Evolutionary conservation across 2,329 filamentous ascomycete genomes (phyloP).

Genomic region (Sporothrix brasiliensis): DNA sequence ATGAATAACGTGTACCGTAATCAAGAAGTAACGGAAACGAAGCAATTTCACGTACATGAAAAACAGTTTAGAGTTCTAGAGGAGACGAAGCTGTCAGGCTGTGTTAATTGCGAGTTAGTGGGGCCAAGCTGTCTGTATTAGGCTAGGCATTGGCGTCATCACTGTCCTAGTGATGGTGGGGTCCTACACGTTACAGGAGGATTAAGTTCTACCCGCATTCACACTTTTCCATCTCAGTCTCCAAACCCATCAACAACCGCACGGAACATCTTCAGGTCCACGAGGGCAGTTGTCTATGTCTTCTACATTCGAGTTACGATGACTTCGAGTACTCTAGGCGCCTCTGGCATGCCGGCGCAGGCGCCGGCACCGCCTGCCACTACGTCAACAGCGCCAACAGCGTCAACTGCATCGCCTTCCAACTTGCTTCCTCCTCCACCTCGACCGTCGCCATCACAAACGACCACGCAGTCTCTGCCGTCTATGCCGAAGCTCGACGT

Average conservation of each 20-base stretch:
- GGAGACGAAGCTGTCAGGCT: not conserved
- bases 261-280: not conserved
- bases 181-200: slow-evolving; percentile 5
- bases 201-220: not conserved
- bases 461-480: not conserved
- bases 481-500: slow-evolving; percentile 48
- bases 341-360: not conserved
- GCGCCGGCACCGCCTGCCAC: not conserved
- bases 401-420: not conserved
- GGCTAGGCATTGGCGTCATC: slow-evolving; percentile 17
- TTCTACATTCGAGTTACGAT: not conserved
- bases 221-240: not conserved
- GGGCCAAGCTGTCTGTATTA: not conserved
- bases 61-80: not conserved
- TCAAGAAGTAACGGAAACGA: too few relatives aligned
- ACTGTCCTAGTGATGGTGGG: not conserved
- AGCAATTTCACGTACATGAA: not conserved
- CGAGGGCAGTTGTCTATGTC: not conserved
- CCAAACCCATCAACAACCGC: not conserved
- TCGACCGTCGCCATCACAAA: not conserved
- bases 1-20: too few relatives aligned
- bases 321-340: not conserved
- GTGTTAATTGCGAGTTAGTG: too few relatives aligned
- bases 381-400: not conserved
- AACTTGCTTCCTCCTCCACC: slow-evolving; percentile 8